phyloP scores from a whole-genome alignment of 192 early-diverging fungal genomes.

The Mortierella alpina region DNA sequence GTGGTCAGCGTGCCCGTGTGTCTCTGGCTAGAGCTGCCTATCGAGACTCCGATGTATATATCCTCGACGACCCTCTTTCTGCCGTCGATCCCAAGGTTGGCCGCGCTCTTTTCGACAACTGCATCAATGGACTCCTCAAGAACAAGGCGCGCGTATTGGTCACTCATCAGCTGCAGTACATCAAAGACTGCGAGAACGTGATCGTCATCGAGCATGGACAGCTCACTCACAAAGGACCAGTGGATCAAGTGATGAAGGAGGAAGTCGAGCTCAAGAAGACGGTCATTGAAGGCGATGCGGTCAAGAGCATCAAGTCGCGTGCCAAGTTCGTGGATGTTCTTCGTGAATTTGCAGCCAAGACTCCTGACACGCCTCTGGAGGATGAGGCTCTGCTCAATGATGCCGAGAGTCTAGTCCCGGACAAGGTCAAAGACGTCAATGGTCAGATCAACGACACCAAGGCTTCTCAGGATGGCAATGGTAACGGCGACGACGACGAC shows the following conservation, averaged over 20 bases:
- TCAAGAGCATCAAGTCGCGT: constrained; percentile 42
- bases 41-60: constrained; percentile 68
- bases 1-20: constrained; percentile 75
- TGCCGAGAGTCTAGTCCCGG: neutral
- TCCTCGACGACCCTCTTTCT: constrained; percentile 79
- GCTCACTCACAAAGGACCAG: constrained; percentile 38
- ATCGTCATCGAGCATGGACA: constrained; percentile 65
- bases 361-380: constrained; percentile 18
- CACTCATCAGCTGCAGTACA: constrained; percentile 71
- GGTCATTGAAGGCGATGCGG: constrained; percentile 20
- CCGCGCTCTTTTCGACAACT: constrained; percentile 67
- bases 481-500: constrained; percentile 2
- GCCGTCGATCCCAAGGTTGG: constrained; percentile 76
- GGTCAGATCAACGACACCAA: constrained; percentile 8
- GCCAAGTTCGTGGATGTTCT: constrained; percentile 51
- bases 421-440: constrained; percentile 4
- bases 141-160: constrained; percentile 70
- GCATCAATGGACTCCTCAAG: constrained; percentile 62
- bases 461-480: constrained; percentile 14
- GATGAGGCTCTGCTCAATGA: neutral
- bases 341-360: constrained; percentile 49
- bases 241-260: constrained; percentile 44
- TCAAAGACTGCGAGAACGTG: constrained; percentile 61
- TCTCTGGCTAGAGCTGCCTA: constrained; percentile 76
- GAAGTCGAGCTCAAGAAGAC: constrained; percentile 40